Evolutionary conservation across 2,329 filamentous ascomycete genomes (phyloP).

Genomic region (Microdochium paspali): DNA sequence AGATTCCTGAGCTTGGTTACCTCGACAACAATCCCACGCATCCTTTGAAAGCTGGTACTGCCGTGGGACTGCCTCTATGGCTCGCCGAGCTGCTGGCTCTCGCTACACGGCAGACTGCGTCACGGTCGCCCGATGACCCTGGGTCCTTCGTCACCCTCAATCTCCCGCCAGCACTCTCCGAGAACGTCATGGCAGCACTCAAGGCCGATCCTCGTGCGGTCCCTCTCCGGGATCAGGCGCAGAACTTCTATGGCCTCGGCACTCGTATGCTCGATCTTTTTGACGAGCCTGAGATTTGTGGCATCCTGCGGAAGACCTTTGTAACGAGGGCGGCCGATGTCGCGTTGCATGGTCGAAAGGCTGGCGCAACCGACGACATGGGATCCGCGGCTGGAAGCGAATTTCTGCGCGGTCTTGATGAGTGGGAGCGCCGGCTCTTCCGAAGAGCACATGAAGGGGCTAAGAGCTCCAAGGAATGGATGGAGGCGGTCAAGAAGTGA

Average conservation of each 20-base stretch:
- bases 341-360: constrained; percentile 81
- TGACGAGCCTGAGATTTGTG: constrained; percentile 69
- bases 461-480: constrained; percentile 62
- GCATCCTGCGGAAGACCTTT: constrained; percentile 70
- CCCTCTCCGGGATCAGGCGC: constrained; percentile 70
- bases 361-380: constrained; percentile 53
- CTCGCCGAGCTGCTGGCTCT: constrained; percentile 88
- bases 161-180: constrained; percentile 66
- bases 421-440: constrained; percentile 75
- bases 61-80: constrained; percentile 82
- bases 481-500: constrained; percentile 47
- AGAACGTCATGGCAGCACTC: constrained; percentile 76
- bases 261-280: constrained; percentile 83
- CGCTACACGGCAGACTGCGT: constrained; percentile 30
- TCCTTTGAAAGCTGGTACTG: constrained; percentile 70
- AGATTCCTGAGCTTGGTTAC: constrained; percentile 78
- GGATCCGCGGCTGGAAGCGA: constrained; percentile 56
- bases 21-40: constrained; percentile 69
- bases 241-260: constrained; percentile 81
- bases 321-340: constrained; percentile 74
- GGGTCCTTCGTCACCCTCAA: constrained; percentile 67
- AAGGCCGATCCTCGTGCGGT: constrained; percentile 85
- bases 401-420: constrained; percentile 80
- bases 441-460: constrained; percentile 65
- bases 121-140: constrained; percentile 19